Evolutionary conservation across 1,139 yeast species (phyloP).

Genomic region (Martiniozyma asiatica): DNA sequence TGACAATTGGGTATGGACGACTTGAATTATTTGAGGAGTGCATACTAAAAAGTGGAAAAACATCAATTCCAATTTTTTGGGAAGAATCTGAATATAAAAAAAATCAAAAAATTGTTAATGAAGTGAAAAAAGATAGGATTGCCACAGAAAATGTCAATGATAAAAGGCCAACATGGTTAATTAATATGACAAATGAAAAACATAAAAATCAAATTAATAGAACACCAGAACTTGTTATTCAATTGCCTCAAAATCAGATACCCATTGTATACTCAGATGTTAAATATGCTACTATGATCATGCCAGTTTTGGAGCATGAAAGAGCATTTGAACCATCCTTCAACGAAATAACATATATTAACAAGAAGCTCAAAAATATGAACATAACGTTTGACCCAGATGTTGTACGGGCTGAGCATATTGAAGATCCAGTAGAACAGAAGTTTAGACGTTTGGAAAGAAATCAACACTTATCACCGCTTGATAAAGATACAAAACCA

Average conservation of each 20-base stretch:
- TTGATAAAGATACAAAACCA: conserved; percentile 83
- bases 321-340: conserved; percentile 13
- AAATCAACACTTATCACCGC: conserved; percentile 59
- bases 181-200: conserved; percentile 56
- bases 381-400: conserved; percentile 44
- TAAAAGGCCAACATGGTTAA: conserved; percentile 55
- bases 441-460: conserved; percentile 80
- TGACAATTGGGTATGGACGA: conserved; percentile 47
- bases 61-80: conserved; percentile 1
- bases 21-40: conserved; percentile 45
- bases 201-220: no score
- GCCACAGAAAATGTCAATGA: conserved; percentile 3
- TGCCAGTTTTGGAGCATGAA: conserved; percentile 17
- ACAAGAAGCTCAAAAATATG: conserved; percentile 22
- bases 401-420: conserved; percentile 28
- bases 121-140: neutral
- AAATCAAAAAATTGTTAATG: conserved; percentile 23
- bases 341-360: conserved; percentile 18
- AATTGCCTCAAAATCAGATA: conserved; percentile 63
- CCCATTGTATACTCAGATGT: conserved; percentile 73
- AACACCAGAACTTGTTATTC: conserved; percentile 47
- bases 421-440: conserved; percentile 73
- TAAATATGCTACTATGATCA: conserved; percentile 26
- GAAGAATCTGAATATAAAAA: conserved; percentile 33
- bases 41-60: conserved; percentile 39